These are phyloP conservation scores for Trichoderma gracile DNA, from an alignment of 2,329 filamentous ascomycete species.

Conservation along the genomic window DNA sequence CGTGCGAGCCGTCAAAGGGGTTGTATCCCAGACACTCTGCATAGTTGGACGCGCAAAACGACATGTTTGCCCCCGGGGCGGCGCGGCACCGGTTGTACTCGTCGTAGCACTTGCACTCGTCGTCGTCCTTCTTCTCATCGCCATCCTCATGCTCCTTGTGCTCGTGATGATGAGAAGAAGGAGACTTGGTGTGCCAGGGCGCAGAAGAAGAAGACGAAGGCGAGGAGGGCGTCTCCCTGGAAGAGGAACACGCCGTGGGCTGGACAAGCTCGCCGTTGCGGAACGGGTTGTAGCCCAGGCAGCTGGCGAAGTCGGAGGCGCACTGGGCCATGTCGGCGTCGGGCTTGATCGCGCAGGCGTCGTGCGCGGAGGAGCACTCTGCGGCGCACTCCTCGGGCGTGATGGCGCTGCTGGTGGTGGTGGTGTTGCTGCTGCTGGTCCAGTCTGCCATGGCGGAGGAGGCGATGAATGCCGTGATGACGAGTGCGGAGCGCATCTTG, in stretches of 20 bases:
- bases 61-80: background rate
- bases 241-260: conserved; percentile 29
- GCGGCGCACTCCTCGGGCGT: conserved; percentile 3
- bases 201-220: background rate
- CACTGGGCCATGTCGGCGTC: conserved; percentile 32
- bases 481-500: conserved; percentile 12
- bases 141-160: no score
- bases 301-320: conserved; percentile 29
- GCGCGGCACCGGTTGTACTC: background rate
- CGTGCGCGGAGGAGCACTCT: conserved; percentile 6
- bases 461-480: conserved; percentile 6
- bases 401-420: no score
- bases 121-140: background rate
- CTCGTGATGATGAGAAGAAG: background rate
- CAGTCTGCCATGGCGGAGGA: conserved; percentile 7
- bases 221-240: conserved; percentile 21
- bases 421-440: background rate
- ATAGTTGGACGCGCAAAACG: conserved; percentile 32
- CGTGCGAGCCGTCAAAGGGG: background rate
- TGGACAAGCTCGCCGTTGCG: conserved; percentile 22
- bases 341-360: background rate
- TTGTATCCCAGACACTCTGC: conserved; percentile 18
- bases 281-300: conserved; percentile 27
- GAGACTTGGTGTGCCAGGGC: conserved; percentile 24
- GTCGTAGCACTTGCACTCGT: conserved; percentile 3